Base-by-base conservation (phyloP, 345 rosid genomes). In the Eutrema yunnanense region DNA sequence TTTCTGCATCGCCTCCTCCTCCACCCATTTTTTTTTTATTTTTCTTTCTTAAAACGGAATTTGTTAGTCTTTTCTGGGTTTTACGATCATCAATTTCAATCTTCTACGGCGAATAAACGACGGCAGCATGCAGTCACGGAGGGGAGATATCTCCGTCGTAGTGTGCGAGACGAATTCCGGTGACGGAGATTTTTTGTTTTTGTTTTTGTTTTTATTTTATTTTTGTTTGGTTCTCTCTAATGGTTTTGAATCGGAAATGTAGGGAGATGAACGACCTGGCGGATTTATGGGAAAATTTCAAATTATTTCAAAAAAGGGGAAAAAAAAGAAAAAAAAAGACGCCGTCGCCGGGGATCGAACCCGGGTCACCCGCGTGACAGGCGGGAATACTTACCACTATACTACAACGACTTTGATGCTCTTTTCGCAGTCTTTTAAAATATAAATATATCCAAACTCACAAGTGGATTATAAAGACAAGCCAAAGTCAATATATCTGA, bases 271-370 rank as follows among this genome's bases (percentile, higher is more conserved):
- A 75, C 75, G 67, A 78, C 11, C 7, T 61, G 34, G 76, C 66
- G 79, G 67, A 42, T 71, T 76, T 76, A 13, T 33, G 67, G 79
- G 70, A 14, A 16, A 54, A 32, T 36, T 75, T 59, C 16, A 41
- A 19, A 62, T 10, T 19, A 52, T 46, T 62, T 13, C 3, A 44
- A n/a, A 11, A 16, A 16, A 0, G 16, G 16, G 14, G 11, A 14
- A 3, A 8, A 9, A 0, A 40, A 16, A 14, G 5, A 0, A 6
- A 40, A 46, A 9, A 64, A 19, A 41, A 0, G 0, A 52, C 94
- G 88, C 92, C 89, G 89, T 82, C 86, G 92, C 92, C 92, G 92
- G 90, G 89, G 86, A 87, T 86, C 93, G 91, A 90, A 86, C 90
- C 87, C 92, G 89, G 92, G 93, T 87, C 92, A 67, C 86, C 88